Evolutionary conservation across 2,329 filamentous ascomycete species (phyloP), one percentile per base, ranked within the genome.

Genomic region (Ophiobolus disseminans): DNA sequence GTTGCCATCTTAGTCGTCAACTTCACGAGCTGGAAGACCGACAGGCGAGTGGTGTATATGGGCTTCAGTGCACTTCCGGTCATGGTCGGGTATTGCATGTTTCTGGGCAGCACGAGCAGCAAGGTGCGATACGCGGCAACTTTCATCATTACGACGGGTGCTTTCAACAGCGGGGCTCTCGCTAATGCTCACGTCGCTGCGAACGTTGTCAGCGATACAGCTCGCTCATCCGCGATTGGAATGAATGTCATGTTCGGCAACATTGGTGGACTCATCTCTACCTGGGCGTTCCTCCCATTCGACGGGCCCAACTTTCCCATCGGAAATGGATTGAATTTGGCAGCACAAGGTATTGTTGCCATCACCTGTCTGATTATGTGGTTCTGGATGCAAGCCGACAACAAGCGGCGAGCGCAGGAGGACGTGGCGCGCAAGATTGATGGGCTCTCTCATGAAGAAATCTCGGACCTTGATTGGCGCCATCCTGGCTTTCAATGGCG

Each of bases 161-260:
- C 82, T 3, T 89, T 87, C 59, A 70, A 80, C 1, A 78, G 82
- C 26, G 86, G 85, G 0, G 78, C 85, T 0, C 76, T 89, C 14
- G 80, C 79, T 47, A 88, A 86, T 50, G 86, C 85, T 0, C 80
- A 88, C 50, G 82, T 82, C 0, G 81, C 83, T 0, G 86, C 86
- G n/a, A 89, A 89, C 54, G 85, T 89, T 0, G 79, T 88, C 5
- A 83, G 82, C 4, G 87, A 90, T 57, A 86, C 86, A 0, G 83
- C 86, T 0, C 79, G 86, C 26, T 47, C 28, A 23, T 54, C 43
- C 11, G 55, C 55, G 1, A 55, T 60, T n/a, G 53, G 30, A 14
- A 32, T 14, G 13, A n/a, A 37, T 23, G 55, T 88, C 59, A 88
- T 89, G 84, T 74, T 87, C 20, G 86, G 86, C 23, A 88, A 88